Conservation (phyloP, 495 filamentous ascomycete genomes). For the Chaetomium cochliodes region DNA sequence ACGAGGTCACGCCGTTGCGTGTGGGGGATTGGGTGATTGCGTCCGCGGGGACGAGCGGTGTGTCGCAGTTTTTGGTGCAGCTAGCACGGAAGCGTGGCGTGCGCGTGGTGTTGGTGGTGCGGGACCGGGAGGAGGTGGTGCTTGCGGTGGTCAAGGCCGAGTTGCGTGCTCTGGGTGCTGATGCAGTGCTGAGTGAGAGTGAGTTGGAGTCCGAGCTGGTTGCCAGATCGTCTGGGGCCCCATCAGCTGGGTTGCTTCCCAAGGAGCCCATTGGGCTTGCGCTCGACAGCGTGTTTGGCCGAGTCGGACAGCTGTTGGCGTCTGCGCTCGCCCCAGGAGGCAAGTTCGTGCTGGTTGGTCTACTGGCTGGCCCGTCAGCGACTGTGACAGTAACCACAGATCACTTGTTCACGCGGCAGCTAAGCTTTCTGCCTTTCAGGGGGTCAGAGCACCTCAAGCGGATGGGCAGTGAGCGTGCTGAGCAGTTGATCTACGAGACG, state of each 20-base stretch:
- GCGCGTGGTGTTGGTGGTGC: not conserved
- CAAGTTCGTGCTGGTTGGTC: not conserved
- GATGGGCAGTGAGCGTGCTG: not conserved
- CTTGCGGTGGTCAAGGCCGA: not conserved
- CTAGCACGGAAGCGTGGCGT: not conserved
- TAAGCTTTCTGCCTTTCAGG: not conserved
- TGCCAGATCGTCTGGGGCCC: not conserved
- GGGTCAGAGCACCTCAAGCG: not conserved
- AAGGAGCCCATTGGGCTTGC: not conserved
- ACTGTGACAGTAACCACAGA: not conserved
- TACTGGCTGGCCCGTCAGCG: not conserved
- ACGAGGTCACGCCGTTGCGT: not conserved
- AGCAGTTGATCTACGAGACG: not conserved
- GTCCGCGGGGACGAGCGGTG: not conserved
- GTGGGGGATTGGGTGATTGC: not conserved
- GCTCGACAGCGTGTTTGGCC: slow-evolving; percentile 1
- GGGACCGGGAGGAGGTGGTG: not conserved
- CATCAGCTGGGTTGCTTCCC: not conserved
- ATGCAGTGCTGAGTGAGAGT: not conserved
- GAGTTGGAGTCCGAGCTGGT: not conserved
- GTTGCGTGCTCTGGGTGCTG: not conserved
- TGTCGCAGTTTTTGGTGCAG: not conserved
- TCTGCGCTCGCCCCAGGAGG: not conserved
- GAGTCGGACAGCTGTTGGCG: not conserved
- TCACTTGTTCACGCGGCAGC: not conserved